phyloP scores from a whole-genome alignment of 345 rosid species.

The Boechera divaricarpa region DNA sequence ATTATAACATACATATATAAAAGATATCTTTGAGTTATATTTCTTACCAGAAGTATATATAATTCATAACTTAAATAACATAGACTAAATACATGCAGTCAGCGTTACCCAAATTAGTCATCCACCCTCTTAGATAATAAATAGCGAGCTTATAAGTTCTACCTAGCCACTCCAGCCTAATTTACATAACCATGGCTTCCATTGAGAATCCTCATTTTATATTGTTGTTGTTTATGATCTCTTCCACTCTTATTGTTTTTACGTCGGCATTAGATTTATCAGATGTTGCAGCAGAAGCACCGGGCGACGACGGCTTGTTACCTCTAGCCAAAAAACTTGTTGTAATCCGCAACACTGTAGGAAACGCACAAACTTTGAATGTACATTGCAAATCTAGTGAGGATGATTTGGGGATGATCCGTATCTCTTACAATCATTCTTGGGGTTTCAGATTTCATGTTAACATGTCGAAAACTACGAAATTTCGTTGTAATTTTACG shows the following conservation, averaged over 20 bases:
- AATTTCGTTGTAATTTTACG: not conserved
- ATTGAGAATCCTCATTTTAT: not conserved
- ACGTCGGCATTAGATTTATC: not conserved
- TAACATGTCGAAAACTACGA: not conserved
- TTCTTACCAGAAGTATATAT: too few relatives aligned
- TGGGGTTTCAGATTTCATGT: not conserved
- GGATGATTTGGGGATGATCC: not conserved
- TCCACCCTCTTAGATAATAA: not conserved
- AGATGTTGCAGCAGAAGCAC: not conserved
- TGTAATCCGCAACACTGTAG: not conserved
- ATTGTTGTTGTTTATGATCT: not conserved
- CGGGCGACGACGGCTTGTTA: not conserved
- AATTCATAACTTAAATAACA: not conserved
- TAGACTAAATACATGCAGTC: not conserved
- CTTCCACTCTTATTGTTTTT: not conserved
- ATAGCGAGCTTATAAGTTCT: not conserved
- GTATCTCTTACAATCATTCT: not conserved
- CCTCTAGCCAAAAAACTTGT: slow-evolving; percentile 25
- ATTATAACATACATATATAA: too few relatives aligned
- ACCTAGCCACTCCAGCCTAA: not conserved
- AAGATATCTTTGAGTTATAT: too few relatives aligned
- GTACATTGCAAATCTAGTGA: slow-evolving; percentile 4
- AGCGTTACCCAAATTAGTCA: not conserved
- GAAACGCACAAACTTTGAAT: not conserved
- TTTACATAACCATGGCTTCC: slow-evolving; percentile 8